phyloP scores from a whole-genome alignment of 192 early-diverging fungal species.

The Funneliformis mosseae region DNA sequence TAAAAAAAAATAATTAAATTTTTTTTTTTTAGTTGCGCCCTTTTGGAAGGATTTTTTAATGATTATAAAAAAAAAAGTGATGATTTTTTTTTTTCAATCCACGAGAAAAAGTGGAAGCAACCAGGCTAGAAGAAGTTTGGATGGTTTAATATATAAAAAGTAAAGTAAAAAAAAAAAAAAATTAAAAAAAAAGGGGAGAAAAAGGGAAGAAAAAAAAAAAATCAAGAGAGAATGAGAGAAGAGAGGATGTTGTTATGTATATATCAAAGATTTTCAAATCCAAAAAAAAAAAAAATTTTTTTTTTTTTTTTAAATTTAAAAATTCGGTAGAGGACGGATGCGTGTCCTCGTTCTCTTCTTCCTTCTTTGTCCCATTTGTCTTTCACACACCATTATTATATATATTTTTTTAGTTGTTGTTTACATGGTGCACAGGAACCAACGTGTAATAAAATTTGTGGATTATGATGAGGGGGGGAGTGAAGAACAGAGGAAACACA shows the following conservation, averaged over 20 bases:
- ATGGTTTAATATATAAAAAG: background rate
- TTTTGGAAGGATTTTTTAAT: background rate
- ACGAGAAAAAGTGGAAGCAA: background rate
- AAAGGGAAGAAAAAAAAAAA: background rate
- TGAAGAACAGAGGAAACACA: background rate
- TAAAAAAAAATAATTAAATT: background rate
- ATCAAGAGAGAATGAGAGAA: background rate
- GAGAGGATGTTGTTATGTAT: background rate
- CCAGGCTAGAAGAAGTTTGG: background rate
- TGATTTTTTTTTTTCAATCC: background rate
- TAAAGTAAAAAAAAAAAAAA: background rate
- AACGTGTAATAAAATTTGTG: background rate
- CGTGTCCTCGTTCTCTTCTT: constrained; percentile 5
- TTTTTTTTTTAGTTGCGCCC: background rate
- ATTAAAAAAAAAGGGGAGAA: background rate
- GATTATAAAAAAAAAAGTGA: background rate
- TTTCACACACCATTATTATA: constrained; percentile 5
- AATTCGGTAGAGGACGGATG: background rate
- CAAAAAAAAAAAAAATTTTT: background rate
- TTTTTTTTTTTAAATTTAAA: background rate
- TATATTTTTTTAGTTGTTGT: constrained; percentile 4
- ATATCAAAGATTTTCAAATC: constrained; percentile 4
- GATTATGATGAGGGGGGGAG: background rate
- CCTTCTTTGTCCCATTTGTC: constrained; percentile 18
- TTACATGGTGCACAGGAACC: background rate